A percentile compares a stretch with the other conserved stretches of the same genome.
Conservation (phyloP, 768 basidiomycete genomes). For the Agrocybe praecox region DNA sequence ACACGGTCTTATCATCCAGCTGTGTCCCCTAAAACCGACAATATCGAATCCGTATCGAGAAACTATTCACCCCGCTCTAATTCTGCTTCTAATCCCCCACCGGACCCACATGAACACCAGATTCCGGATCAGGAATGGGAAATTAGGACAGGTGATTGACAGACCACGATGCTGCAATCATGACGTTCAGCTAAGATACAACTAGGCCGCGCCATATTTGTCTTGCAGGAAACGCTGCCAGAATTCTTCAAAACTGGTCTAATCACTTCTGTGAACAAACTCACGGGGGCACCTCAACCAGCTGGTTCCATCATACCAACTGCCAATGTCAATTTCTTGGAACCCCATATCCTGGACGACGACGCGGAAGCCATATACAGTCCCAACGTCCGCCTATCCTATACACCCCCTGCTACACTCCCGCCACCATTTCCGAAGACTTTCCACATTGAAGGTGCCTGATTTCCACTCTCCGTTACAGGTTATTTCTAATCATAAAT, state of each 20-base stretch:
- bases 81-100: conserved; percentile 35
- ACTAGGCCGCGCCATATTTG: conserved; percentile 71
- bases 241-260: conserved; percentile 73
- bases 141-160: conserved; percentile 64
- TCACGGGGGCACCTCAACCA: conserved; percentile 38
- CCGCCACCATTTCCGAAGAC: conserved; percentile 73
- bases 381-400: conserved; percentile 59
- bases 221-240: conserved; percentile 70
- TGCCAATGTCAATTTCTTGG: conserved; percentile 30
- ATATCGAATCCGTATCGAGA: conserved; percentile 8
- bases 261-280: conserved; percentile 53
- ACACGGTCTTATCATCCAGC: conserved; percentile 4
- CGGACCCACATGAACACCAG: conserved; percentile 27
- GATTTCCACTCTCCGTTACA: not conserved
- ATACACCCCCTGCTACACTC: conserved; percentile 67
- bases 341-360: conserved; percentile 28
- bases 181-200: not conserved
- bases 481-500: not conserved
- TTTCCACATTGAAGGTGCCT: conserved; percentile 69
- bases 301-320: conserved; percentile 24
- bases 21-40: not conserved
- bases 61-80: conserved; percentile 30
- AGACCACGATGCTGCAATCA: not conserved
- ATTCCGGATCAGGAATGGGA: conserved; percentile 80
- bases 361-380: conserved; percentile 61